Evolutionary conservation across 805 yeast species (phyloP), one percentile per base, ranked within the genome.

Genomic region (Yarrowia hollandica): DNA sequence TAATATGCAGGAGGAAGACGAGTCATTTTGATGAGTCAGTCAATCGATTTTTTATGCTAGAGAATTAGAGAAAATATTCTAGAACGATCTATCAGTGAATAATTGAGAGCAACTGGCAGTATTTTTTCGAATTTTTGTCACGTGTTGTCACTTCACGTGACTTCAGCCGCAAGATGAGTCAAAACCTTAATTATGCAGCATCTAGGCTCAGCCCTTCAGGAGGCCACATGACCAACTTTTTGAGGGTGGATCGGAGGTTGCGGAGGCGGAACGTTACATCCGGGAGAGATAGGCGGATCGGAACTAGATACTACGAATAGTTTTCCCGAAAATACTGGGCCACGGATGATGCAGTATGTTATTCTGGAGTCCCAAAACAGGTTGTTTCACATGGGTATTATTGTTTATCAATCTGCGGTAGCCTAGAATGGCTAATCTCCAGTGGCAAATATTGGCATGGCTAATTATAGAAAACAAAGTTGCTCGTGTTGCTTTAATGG

Each of bases 401-500:
- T 26, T 26, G 52, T 30, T 30, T 44, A 44, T 19, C 3, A 14
- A 2, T 22, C 2, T 1, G 7, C 9, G 3, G 30, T 22, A 25
- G 26, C 14, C 28, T 10, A n/a, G 12, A 22, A 23, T 38, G 44
- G 46, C 10, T 16, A 9, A 15, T 23, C 31, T 39, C 34, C 31
- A 30, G 52, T 44, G 52, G 52, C 52, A 19, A 44, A 28, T 44
- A 4, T 30, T 19, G 19, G 33, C 19, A n/a, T 5, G 22, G 26
- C 52, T 44, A 44, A 28, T 28, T 19, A 28, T 44, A 44, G 52
- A 6, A 28, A 10, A 12, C 15, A 18, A 9, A 28, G 52, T 44
- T 44, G 52, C 52, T 44, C 52, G 52, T 44, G 52, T 44, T 44
- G 52, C 34, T 44, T 4, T 14, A 44, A 44, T 18, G 16, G 35